These are phyloP conservation scores for Trichoderma virens DNA, from an alignment of 495 filamentous ascomycete species.

Conservation along the genomic window DNA sequence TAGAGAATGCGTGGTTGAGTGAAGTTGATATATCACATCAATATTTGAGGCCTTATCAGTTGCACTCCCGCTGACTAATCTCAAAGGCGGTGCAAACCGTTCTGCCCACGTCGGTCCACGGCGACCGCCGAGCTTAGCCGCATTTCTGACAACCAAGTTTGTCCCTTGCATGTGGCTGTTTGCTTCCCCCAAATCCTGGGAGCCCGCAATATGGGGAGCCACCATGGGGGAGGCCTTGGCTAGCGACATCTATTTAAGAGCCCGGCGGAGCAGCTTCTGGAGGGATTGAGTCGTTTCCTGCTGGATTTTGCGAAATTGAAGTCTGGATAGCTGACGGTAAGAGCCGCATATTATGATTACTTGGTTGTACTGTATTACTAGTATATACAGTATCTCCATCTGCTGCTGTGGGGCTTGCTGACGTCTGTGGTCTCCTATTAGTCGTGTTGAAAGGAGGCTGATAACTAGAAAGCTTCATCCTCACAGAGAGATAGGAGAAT, in stretches of 20 bases:
- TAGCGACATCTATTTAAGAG: neutral
- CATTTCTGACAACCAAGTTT: neutral
- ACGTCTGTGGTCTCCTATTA: no score
- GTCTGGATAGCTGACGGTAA: neutral
- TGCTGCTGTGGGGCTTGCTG: neutral
- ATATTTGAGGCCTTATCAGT: no score
- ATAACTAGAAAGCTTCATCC: neutral
- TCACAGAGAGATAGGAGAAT: no score
- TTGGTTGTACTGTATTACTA: neutral
- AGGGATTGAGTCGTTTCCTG: neutral
- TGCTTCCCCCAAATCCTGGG: neutral
- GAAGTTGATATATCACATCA: no score
- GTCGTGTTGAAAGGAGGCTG: no score
- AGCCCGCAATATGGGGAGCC: neutral
- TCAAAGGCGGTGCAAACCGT: neutral
- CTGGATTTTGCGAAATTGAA: neutral
- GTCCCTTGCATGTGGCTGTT: neutral
- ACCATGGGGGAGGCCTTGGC: neutral
- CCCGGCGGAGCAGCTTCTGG: neutral
- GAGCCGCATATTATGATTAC: neutral
- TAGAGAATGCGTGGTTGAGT: no score
- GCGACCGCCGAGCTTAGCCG: conserved; percentile 6
- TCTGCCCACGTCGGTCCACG: neutral
- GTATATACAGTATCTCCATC: neutral
- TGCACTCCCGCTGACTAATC: conserved; percentile 6